Evolutionary conservation across 257 asterid species (phyloP).

Genomic region (Anisodus acutangulus): DNA sequence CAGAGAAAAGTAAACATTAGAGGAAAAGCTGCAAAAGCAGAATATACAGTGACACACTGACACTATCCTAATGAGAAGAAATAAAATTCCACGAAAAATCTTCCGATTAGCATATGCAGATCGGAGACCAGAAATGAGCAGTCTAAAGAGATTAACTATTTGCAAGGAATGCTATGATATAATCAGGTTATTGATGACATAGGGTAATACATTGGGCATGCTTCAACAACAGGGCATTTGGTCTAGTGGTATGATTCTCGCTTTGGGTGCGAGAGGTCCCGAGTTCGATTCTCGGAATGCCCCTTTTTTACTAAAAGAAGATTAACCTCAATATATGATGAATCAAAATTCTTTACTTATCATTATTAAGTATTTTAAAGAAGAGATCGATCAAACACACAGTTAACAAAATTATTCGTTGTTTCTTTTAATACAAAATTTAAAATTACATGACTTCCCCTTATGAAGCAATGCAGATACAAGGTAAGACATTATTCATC

Average conservation of each 20-base stretch:
- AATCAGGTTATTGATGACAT: not conserved
- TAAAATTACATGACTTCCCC: not conserved
- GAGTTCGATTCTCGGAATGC: conserved; percentile 85
- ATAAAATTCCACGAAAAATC: not conserved
- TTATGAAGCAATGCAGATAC: not conserved
- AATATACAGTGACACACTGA: not conserved
- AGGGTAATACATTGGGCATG: not conserved
- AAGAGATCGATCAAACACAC: not conserved
- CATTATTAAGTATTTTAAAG: not conserved
- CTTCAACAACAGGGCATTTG: conserved; percentile 60
- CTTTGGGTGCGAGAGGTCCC: conserved; percentile 86
- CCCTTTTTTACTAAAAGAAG: conserved; percentile 41
- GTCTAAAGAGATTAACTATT: not conserved
- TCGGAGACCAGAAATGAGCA: not conserved
- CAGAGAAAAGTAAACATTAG: not conserved
- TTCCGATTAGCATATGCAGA: not conserved
- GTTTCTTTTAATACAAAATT: no score
- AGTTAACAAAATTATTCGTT: not conserved
- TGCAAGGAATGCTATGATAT: not conserved
- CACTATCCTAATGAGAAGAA: not conserved
- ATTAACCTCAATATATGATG: not conserved
- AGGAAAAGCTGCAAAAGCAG: not conserved
- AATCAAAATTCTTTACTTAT: not conserved
- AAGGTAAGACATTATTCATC: conserved; percentile 2
- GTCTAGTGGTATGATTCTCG: conserved; percentile 91